Evolutionary conservation across 2,329 filamentous ascomycete genomes (phyloP).

Genomic region (Trichoderma afroharzianum): DNA sequence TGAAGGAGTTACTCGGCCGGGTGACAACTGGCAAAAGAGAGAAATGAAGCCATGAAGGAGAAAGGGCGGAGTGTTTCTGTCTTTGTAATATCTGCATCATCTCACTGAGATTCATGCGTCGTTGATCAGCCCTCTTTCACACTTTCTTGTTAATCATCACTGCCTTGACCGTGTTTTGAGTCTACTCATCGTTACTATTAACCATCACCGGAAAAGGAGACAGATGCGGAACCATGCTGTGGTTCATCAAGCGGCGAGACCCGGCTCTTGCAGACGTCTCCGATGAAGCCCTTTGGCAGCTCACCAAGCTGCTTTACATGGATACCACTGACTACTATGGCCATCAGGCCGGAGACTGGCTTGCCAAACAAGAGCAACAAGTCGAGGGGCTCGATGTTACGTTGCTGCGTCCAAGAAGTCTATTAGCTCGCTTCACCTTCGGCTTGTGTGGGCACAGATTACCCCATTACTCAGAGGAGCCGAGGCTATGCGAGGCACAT

Average conservation of each 20-base stretch:
- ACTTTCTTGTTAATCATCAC: not conserved
- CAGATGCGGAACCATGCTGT: conserved; percentile 19
- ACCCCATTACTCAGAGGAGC: conserved; percentile 26
- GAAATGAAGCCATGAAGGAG: not conserved
- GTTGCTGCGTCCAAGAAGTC: conserved; percentile 27
- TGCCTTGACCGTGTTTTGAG: not conserved
- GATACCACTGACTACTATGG: conserved; percentile 23
- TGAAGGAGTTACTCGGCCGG: not conserved
- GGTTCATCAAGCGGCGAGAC: conserved; percentile 19
- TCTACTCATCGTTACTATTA: not conserved
- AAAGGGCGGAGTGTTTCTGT: not conserved
- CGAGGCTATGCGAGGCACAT: conserved; percentile 42
- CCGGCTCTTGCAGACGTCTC: conserved; percentile 23
- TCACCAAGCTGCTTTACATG: conserved; percentile 38
- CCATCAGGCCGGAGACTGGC: conserved; percentile 35
- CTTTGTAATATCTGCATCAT: not conserved
- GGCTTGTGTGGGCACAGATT: conserved; percentile 27
- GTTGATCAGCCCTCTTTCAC: not conserved
- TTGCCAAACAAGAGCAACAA: conserved; percentile 31
- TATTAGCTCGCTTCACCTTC: conserved; percentile 33
- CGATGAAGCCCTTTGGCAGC: conserved; percentile 26
- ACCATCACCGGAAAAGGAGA: not conserved
- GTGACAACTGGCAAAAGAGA: not conserved
- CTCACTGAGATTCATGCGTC: not conserved
- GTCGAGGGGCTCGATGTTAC: conserved; percentile 8